These are phyloP conservation scores for Camellia oleifera DNA, from an alignment of 179 eudicot genomes.

Conservation along the genomic window DNA sequence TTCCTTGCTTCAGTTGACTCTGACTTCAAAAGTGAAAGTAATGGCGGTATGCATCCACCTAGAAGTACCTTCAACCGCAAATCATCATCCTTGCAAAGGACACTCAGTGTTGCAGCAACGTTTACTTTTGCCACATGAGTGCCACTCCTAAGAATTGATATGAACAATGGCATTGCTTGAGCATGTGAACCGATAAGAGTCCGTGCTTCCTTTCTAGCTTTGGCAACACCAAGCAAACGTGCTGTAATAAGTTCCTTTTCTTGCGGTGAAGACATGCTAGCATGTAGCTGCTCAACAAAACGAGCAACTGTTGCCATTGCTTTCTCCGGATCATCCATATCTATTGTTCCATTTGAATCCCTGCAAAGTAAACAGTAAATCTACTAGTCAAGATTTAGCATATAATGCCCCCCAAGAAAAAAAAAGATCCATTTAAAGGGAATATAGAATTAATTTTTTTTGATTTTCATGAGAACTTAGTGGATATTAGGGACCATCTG, in stretches of 20 bases:
- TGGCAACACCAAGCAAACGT: slow-evolving; percentile 55
- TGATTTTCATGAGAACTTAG: neutral
- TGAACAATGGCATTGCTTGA: slow-evolving; percentile 78
- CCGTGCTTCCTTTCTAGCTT: slow-evolving; percentile 57
- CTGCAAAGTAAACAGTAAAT: slow-evolving; percentile 33
- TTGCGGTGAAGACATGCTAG: slow-evolving; percentile 49
- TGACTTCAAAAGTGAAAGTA: slow-evolving; percentile 69
- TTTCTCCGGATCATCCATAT: slow-evolving; percentile 59
- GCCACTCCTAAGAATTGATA: slow-evolving; percentile 70
- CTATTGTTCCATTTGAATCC: slow-evolving; percentile 47
- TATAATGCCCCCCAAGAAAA: neutral
- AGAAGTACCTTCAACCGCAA: slow-evolving; percentile 63
- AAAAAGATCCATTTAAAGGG: neutral
- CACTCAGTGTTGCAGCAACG: slow-evolving; percentile 54
- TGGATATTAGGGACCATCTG: neutral
- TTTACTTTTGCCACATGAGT: slow-evolving; percentile 61
- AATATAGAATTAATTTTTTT: neutral
- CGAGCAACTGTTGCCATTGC: slow-evolving; percentile 61
- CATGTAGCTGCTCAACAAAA: slow-evolving; percentile 64
- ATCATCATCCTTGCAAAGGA: slow-evolving; percentile 57
- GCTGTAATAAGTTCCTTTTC: slow-evolving; percentile 69
- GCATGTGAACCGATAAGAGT: slow-evolving; percentile 69
- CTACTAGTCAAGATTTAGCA: neutral
- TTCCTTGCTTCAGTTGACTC: slow-evolving; percentile 49
- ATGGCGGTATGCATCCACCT: slow-evolving; percentile 71